These are phyloP conservation scores for Tarenaya hassleriana DNA, from an alignment of 345 rosid species.

Conservation along the genomic window DNA sequence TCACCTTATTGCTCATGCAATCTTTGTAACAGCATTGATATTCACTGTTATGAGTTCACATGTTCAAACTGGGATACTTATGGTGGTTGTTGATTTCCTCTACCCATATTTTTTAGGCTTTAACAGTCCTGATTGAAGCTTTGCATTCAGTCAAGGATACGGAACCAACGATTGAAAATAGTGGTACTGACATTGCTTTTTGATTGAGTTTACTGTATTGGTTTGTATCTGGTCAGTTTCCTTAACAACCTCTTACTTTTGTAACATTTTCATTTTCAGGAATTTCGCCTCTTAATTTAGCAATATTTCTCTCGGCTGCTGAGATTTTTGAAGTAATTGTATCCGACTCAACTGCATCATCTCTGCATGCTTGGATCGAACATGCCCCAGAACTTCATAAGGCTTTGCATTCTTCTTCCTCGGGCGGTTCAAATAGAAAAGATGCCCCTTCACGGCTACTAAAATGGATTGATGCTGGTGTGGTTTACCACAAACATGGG, in stretches of 20 bases:
- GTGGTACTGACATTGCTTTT: slow-evolving; percentile 38
- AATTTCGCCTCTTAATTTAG: slow-evolving; percentile 80
- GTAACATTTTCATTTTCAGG: slow-evolving; percentile 48
- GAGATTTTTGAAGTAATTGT: slow-evolving; percentile 93
- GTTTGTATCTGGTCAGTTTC: slow-evolving; percentile 18
- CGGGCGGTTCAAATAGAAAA: slow-evolving; percentile 91
- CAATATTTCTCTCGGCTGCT: slow-evolving; percentile 92
- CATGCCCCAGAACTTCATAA: slow-evolving; percentile 82
- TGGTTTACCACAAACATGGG: slow-evolving; percentile 89
- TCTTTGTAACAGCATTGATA: neutral
- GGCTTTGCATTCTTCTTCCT: slow-evolving; percentile 85
- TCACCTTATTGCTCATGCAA: slow-evolving; percentile 7
- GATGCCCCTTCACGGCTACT: slow-evolving; percentile 87
- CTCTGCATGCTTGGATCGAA: slow-evolving; percentile 82
- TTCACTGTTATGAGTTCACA: slow-evolving; percentile 6
- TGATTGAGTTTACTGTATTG: slow-evolving; percentile 20
- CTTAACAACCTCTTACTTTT: slow-evolving; percentile 24
- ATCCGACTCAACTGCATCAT: slow-evolving; percentile 81
- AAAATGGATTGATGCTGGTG: slow-evolving; percentile 94
- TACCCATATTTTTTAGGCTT: slow-evolving; percentile 40
- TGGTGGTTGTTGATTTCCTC: slow-evolving; percentile 15
- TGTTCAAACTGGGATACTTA: slow-evolving; percentile 10
- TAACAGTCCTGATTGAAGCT: slow-evolving; percentile 77
- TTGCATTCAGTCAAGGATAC: slow-evolving; percentile 71
- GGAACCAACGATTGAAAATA: slow-evolving; percentile 55